phyloP scores from a whole-genome alignment of 2,329 filamentous ascomycete species.

The Cordyceps tenuipes region DNA sequence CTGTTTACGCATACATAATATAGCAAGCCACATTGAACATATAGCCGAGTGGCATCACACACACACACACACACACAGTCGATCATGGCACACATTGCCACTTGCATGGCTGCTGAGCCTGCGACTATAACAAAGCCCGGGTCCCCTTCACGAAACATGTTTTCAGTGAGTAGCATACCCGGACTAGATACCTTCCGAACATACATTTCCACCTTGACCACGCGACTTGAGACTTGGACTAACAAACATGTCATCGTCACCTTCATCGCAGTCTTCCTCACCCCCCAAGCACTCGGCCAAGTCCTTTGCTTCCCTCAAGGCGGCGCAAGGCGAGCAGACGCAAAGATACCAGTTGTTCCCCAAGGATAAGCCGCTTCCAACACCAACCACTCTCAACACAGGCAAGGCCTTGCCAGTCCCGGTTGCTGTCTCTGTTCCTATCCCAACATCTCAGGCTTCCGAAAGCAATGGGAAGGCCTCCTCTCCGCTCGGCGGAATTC shows the following conservation, averaged over 20 bases:
- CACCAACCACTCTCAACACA: slow-evolving; percentile 21
- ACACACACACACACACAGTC: too few relatives aligned
- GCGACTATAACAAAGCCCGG: slow-evolving; percentile 44
- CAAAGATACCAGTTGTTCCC: slow-evolving; percentile 56
- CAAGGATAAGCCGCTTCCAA: slow-evolving; percentile 38
- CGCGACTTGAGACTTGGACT: too few relatives aligned
- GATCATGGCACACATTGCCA: slow-evolving; percentile 55
- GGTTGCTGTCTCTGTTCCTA: too few relatives aligned
- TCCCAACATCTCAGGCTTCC: not conserved
- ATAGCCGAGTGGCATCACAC: not conserved
- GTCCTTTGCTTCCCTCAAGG: slow-evolving; percentile 45
- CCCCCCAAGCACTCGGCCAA: slow-evolving; percentile 31
- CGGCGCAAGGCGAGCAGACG: slow-evolving; percentile 43
- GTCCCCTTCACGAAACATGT: slow-evolving; percentile 36
- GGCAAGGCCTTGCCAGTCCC: slow-evolving; percentile 25
- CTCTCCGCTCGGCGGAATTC: slow-evolving; percentile 28
- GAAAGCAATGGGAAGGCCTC: slow-evolving; percentile 29
- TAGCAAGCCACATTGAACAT: not conserved
- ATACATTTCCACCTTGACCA: too few relatives aligned
- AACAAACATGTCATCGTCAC: slow-evolving; percentile 11
- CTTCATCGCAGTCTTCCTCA: slow-evolving; percentile 12
- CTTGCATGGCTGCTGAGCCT: slow-evolving; percentile 45
- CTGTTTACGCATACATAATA: not conserved
- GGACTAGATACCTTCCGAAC: too few relatives aligned
- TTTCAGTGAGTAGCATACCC: slow-evolving; percentile 32